These are phyloP conservation scores for Cichorium intybus DNA, from an alignment of 140 eudicot genomes.

Conservation along the genomic window DNA sequence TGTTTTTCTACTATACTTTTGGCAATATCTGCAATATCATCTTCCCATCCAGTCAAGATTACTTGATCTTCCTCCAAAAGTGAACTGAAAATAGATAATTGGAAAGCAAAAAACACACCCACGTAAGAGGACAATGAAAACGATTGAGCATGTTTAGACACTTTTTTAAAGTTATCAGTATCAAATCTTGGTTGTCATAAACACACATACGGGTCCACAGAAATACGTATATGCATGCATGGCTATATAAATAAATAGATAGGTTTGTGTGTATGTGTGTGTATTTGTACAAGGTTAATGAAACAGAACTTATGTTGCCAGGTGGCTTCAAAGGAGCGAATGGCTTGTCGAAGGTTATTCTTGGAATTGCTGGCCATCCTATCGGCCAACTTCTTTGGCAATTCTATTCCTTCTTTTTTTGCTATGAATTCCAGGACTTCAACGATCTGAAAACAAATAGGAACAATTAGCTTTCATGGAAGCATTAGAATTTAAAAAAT, in stretches of 20 bases:
- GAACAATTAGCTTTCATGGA: too few relatives aligned
- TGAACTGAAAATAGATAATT: conserved; percentile 30
- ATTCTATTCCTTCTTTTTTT: conserved; percentile 49
- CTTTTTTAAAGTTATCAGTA: too few relatives aligned
- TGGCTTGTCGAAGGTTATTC: conserved; percentile 80
- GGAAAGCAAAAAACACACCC: neutral
- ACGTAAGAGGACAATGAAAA: conserved; percentile 1
- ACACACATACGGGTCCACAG: neutral
- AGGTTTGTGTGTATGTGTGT: neutral
- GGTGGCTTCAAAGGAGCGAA: conserved; percentile 83
- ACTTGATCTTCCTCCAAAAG: conserved; percentile 51
- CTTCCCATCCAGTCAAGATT: conserved; percentile 83
- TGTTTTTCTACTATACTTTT: conserved; percentile 61
- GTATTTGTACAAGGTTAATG: neutral
- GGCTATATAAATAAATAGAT: neutral
- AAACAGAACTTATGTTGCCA: conserved; percentile 52
- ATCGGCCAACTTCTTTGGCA: conserved; percentile 56
- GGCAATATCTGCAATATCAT: conserved; percentile 58
- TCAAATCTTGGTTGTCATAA: too few relatives aligned
- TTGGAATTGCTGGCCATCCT: conserved; percentile 58
- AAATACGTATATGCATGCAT: neutral
- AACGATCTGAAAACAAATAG: conserved; percentile 42
- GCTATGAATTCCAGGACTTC: conserved; percentile 64
- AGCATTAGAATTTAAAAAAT: neutral
- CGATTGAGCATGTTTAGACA: neutral